These are phyloP conservation scores for Phaffia rhodozyma DNA, from an alignment of 1,284 basidiomycete species.

Conservation along the genomic window DNA sequence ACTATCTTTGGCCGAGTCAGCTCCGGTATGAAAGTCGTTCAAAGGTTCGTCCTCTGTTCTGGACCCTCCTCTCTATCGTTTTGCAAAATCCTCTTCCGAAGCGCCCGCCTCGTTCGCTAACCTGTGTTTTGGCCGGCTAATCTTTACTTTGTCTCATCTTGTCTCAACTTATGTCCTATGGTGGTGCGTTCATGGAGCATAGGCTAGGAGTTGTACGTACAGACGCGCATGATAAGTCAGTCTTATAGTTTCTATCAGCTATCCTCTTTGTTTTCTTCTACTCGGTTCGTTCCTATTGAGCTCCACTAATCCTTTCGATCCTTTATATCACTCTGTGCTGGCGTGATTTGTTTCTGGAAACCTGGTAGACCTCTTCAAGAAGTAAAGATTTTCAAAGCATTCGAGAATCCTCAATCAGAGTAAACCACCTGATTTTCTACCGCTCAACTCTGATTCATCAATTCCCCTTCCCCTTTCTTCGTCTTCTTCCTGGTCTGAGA, in stretches of 20 bases:
- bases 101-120: neutral
- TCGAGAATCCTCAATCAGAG: neutral
- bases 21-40: constrained; percentile 73
- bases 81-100: neutral
- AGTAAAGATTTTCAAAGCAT: constrained; percentile 15
- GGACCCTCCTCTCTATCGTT: neutral
- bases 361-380: neutral
- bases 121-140: no score
- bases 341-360: constrained; percentile 1
- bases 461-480: neutral
- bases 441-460: neutral
- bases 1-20: constrained; percentile 81
- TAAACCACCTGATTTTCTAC: neutral
- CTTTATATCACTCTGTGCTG: neutral
- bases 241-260: neutral
- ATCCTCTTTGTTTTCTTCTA: neutral
- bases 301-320: neutral
- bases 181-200: neutral
- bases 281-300: neutral
- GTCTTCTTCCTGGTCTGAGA: neutral
- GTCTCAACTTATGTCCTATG: neutral
- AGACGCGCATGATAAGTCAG: constrained; percentile 31
- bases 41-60: constrained; percentile 30
- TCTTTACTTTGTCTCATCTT: neutral
- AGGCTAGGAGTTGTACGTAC: constrained; percentile 34